Evolutionary conservation across 805 yeast genomes (phyloP).

Genomic region (Ogataea nakhonphanomensis): DNA sequence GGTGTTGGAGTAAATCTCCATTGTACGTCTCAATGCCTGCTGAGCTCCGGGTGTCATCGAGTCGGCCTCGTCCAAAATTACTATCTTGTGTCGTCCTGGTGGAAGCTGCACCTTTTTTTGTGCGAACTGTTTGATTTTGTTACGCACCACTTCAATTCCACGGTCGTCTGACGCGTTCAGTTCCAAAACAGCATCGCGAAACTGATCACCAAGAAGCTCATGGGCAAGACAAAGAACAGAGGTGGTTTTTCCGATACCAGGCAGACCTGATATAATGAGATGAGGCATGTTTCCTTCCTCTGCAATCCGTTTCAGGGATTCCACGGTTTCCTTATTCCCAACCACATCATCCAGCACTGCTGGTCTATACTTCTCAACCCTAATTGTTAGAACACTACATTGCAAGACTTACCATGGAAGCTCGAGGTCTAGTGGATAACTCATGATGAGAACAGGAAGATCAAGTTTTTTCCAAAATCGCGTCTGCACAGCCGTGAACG

Average conservation of each 20-base stretch:
- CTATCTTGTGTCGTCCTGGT: conserved; percentile 85
- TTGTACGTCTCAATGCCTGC: conserved; percentile 88
- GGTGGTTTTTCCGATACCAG: conserved; percentile 97
- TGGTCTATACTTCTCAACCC: conserved; percentile 98
- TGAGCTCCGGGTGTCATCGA: conserved; percentile 97
- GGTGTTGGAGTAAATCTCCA: conserved; percentile 93
- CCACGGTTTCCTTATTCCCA: conserved; percentile 89
- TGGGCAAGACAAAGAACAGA: conserved; percentile 86
- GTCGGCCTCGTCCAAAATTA: conserved; percentile 93
- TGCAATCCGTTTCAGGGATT: conserved; percentile 78
- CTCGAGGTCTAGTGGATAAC: conserved; percentile 32
- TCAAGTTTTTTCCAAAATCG: conserved; percentile 6
- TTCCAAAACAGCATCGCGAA: conserved; percentile 79
- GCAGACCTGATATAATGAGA: conserved; percentile 90
- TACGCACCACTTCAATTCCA: conserved; percentile 95
- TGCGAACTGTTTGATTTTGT: conserved; percentile 92
- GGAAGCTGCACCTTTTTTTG: conserved; percentile 88
- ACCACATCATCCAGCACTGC: conserved; percentile 75
- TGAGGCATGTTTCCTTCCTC: conserved; percentile 96
- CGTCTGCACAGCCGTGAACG: conserved; percentile 11
- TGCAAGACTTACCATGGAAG: conserved; percentile 32
- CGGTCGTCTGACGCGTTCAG: conserved; percentile 95
- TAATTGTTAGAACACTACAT: conserved; percentile 1
- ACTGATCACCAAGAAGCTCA: conserved; percentile 68
- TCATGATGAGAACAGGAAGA: conserved; percentile 8